Evolutionary conservation across 768 basidiomycete genomes (phyloP), one percentile per base, ranked within the genome.

Genomic region (Tulasnella sp.): DNA sequence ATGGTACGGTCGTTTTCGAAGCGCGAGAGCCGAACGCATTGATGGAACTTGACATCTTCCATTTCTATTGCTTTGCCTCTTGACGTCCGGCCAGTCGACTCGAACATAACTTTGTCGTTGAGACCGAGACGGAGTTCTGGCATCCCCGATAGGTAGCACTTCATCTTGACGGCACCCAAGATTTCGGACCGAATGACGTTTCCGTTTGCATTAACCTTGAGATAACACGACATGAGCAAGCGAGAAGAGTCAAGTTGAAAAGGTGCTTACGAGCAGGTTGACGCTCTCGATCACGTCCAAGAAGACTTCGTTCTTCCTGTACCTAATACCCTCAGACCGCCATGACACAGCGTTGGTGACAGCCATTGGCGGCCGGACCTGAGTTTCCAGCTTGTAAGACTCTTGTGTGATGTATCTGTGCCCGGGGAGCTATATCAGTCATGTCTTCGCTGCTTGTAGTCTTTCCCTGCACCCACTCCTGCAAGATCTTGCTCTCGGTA

Each of bases 81-180:
- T 0, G 94, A 89, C 29, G 94, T 94, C 77, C 97, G 86, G 22
- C 96, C 96, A 1, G 96, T 98, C 78, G 85, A 92, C 81, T 99
- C 97, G 77, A 98, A 98, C 96, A 99, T 98, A 80, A 98, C 95
- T 81, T 98, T 98, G 83, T 99, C 96, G 81, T 99, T 99, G 72
- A 99, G 83, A 2, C 96, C 97, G 35, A 99, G 81, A 73, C 96
- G 86, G 62, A 98, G 84, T 79, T 99, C 97, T 19, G 97, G 97
- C 97, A 98, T 99, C n/a, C 97, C 97, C 9, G 94, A 95, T 1
- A 99, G 85, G 79, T 98, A 99, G 79, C 96, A 98, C 81, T 98
- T 98, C 97, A 98, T 98, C 86, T 99, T 98, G 77, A 99, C 87
- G 0, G 95, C 94, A n/a, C 97, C 97, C 2, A 98, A 83, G 76